Evolutionary conservation across 306 rosid genomes (phyloP), one percentile per base, ranked within the genome.

Genomic region (Sicyos baderoa): DNA sequence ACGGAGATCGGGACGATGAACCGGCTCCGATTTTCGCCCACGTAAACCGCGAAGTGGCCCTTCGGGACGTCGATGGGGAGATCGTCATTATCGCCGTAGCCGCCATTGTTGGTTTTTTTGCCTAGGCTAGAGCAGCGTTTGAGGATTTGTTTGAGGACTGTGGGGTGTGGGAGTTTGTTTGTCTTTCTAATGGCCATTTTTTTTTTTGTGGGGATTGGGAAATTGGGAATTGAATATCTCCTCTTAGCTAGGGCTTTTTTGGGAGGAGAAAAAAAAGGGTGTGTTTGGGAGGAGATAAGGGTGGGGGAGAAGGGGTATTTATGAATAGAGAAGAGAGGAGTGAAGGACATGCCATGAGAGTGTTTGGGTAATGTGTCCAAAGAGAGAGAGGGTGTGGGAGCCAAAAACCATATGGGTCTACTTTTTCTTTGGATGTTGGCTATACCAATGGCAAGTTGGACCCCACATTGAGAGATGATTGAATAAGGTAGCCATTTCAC

Each of bases 21-120:
- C 76, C 98, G 84, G 40, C 81, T 89, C 71, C 97, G 68, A 54
- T 88, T 93, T 47, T 88, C 92, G 3, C 98, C 97, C 1, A 93
- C 98, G 4, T 93, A 93, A 0, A 93, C 96, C 0, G 94, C 81
- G 44, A 93, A 93, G 69, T 93, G 98, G 0, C 98, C 98, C 73
- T 88, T 89, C 7, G 97, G 97, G 57, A 93, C 97, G 19, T 93
- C 97, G 3, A 82, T 47, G 2, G 93, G 98, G 7, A 83, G 87
- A 0, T 84, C 87, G 2, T 87, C 77, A 35, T 86, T 89, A 1
- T 80, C 1, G 44, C 1, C 84, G 75, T 79, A 59, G 45, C 21
- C 45, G 13, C 21, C 68, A 1, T 13, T 21, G 54, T 63, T 40
- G 47, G 21, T n/a, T 7, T 79, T 82, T 73, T 84, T 85, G 0